Base-by-base conservation (phyloP, 768 basidiomycete species). In the Vishniacozyma victoriae region DNA sequence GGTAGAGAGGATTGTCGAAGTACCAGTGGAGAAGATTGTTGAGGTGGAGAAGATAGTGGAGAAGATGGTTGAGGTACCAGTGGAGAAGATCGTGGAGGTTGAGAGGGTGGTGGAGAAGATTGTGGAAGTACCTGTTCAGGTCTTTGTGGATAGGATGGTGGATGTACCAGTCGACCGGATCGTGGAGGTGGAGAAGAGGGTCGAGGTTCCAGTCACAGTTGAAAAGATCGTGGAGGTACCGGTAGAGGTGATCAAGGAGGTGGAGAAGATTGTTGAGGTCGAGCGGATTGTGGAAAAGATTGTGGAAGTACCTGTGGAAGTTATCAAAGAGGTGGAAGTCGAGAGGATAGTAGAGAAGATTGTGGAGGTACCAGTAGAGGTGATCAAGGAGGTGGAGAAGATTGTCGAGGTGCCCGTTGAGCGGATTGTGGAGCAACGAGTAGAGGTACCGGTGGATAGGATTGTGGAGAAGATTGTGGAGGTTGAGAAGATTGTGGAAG, bases 111-210 rank as follows among this genome's bases (percentile, higher is more conserved):
- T 69, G 25, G 64, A 64, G 39, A 64, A 64, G 53, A 54, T 56
- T 12, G 54, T 67, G 7, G 56, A 53, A 20, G 60, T 64, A 27
- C 44, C 41, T 16, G 45, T 59, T 1, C 56, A 57, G 25, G 54
- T 60, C 37, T 64, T 67, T 48, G 67, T 73, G 18, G 63, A 71
- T 35, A 68, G 61, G 39, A 55, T 69, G 35, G 57, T 72, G 19
- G 69, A 70, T 24, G 47, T 51, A 16, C 47, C 38, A 36, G 59
- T 60, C 20, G 60, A 67, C 20, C 50, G 50, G 49, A 56, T 57
- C 35, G 47, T 51, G 3, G 60, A 61, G 38, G 50, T 61, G 1
- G 35, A 50, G 31, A 56, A 55, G 39, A 44, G 47, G n/a, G 55
- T 59, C 18, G 59, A 67, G 46, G 59, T 59, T 23, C 48, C 41